A percentile compares a stretch with the other conserved stretches of the same genome.
Evolutionary conservation across 1,284 basidiomycete species (phyloP).

Genomic region (Bjerkandera adusta): DNA sequence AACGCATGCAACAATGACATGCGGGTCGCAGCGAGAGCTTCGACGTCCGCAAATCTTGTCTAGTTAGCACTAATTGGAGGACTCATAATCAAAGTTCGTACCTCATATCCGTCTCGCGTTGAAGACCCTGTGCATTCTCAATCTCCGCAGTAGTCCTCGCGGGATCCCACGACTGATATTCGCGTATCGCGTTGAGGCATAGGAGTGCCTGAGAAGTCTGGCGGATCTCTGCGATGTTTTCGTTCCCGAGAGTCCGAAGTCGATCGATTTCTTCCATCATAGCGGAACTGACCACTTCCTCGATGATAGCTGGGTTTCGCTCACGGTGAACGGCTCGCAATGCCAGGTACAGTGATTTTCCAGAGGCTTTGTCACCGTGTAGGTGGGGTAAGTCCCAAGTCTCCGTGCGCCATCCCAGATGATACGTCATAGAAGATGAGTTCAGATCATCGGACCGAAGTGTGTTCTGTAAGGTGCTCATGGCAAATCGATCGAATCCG

Average conservation of each 20-base stretch:
- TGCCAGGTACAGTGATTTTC: conserved; percentile 72
- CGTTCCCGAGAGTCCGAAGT: conserved; percentile 67
- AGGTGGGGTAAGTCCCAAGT: conserved; percentile 89
- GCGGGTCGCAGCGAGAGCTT: conserved; percentile 80
- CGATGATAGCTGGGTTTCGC: conserved; percentile 50
- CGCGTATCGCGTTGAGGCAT: conserved; percentile 72
- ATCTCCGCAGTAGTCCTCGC: conserved; percentile 35
- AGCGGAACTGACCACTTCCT: conserved; percentile 45
- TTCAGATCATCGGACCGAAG: conserved; percentile 32
- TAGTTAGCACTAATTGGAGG: conserved; percentile 2
- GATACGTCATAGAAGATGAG: conserved; percentile 62
- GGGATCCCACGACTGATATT: conserved; percentile 61
- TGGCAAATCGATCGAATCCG: conserved; percentile 83
- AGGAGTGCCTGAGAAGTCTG: conserved; percentile 68
- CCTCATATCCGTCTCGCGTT: too few relatives aligned
- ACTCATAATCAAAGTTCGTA: conserved; percentile 10
- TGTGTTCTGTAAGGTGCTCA: conserved; percentile 52
- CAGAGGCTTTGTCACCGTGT: conserved; percentile 37
- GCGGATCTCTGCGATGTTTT: conserved; percentile 76
- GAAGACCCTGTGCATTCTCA: too few relatives aligned
- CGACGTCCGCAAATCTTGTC: conserved; percentile 71
- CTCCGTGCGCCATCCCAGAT: conserved; percentile 86
- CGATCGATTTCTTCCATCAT: conserved; percentile 62
- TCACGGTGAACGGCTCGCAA: conserved; percentile 78
- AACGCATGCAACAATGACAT: conserved; percentile 82